phyloP scores from a whole-genome alignment of 2,329 filamentous ascomycete genomes.

The Bipolaris sorokiniana region DNA sequence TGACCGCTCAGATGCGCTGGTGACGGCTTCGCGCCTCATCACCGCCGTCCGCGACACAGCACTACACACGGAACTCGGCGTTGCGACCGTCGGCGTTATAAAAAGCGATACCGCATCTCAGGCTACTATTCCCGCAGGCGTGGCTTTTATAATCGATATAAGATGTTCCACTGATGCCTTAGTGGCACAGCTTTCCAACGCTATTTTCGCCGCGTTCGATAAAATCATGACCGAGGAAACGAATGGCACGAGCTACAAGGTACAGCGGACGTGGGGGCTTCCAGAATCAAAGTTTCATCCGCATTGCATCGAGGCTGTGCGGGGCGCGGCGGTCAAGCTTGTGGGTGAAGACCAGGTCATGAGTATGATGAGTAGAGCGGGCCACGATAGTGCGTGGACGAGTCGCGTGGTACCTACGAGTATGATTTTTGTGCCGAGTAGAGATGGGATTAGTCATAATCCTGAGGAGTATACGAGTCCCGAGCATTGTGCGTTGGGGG shows the following conservation, averaged over 20 bases:
- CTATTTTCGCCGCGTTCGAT: constrained; percentile 32
- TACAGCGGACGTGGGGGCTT: constrained; percentile 35
- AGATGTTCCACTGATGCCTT: constrained; percentile 35
- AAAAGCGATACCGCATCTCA: constrained; percentile 38
- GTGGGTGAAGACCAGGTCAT: constrained; percentile 31
- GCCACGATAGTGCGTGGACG: constrained; percentile 39
- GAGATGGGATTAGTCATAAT: constrained; percentile 54
- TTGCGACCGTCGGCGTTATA: constrained; percentile 40
- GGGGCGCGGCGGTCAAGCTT: constrained; percentile 22
- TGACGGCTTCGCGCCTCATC: constrained; percentile 37
- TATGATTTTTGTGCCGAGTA: constrained; percentile 55
- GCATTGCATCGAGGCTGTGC: constrained; percentile 30
- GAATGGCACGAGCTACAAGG: constrained; percentile 29
- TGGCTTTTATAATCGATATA: constrained; percentile 39
- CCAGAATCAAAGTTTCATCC: constrained; percentile 35
- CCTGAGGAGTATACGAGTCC: constrained; percentile 52
- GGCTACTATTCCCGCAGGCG: constrained; percentile 37
- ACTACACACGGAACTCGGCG: constrained; percentile 24
- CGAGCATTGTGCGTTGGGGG: constrained; percentile 52
- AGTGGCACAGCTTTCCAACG: constrained; percentile 30
- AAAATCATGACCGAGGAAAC: constrained; percentile 27
- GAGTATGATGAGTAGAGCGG: constrained; percentile 36
- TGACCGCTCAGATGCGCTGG: constrained; percentile 57
- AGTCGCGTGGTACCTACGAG: constrained; percentile 39
- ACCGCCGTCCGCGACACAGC: constrained; percentile 34